Conservation (phyloP, 805 yeast genomes). For the Teunomyces kruisii region DNA sequence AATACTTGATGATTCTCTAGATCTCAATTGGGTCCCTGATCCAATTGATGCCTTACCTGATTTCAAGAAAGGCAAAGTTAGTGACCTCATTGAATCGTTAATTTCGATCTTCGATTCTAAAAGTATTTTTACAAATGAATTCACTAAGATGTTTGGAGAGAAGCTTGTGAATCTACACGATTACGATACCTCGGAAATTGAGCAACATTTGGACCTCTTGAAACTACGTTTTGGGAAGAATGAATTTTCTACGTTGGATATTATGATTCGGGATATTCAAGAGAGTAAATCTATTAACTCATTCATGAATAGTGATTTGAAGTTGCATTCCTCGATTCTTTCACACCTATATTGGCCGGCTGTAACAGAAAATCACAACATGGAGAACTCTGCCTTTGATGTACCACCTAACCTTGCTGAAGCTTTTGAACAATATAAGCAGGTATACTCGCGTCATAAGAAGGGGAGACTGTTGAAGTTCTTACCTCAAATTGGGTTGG, state of each 20-base stretch:
- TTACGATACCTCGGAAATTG: conserved; percentile 41
- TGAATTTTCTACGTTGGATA: conserved; percentile 69
- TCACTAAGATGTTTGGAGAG: conserved; percentile 59
- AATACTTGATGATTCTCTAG: conserved; percentile 34
- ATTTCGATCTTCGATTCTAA: conserved; percentile 72
- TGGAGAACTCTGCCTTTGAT: conserved; percentile 37
- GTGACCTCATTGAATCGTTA: conserved; percentile 70
- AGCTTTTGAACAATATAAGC: conserved; percentile 44
- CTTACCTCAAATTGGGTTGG: conserved; percentile 60
- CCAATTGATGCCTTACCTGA: conserved; percentile 91
- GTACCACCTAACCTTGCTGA: conserved; percentile 49
- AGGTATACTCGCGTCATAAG: conserved; percentile 43
- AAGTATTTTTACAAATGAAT: conserved; percentile 62
- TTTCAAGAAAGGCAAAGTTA: conserved; percentile 58
- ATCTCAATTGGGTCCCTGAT: conserved; percentile 74
- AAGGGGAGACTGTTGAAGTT: conserved; percentile 59
- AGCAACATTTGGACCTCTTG: conserved; percentile 48
- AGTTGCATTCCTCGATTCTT: conserved; percentile 58
- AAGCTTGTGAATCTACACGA: conserved; percentile 47
- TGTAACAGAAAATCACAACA: conserved; percentile 27
- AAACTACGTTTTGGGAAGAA: conserved; percentile 65
- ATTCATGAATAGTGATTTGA: not conserved
- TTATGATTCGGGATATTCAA: conserved; percentile 75
- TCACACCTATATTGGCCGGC: conserved; percentile 85
- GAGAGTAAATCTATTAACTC: conserved; percentile 52